Percentiles rank a stretch among this genome's conserved stretches.
Conservation (phyloP, 305 asterid species). For the Petunia hybrid region DNA sequence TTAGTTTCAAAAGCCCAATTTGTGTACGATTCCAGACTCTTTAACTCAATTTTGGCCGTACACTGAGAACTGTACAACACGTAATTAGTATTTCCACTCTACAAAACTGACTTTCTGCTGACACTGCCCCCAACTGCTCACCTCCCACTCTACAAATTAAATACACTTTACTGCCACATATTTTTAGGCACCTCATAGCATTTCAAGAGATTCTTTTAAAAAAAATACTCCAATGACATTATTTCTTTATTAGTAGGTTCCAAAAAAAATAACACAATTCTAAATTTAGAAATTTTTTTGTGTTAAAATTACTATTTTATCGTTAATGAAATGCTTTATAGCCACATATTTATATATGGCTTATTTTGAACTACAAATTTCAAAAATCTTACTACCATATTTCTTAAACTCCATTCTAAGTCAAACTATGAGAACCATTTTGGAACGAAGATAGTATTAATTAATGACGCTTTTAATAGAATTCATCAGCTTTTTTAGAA, state of each 20-base stretch:
- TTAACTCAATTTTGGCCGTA: background rate
- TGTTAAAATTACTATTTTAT: too few species aligned
- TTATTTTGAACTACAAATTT: background rate
- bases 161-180: background rate
- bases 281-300: too few species aligned
- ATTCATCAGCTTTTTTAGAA: too few species aligned
- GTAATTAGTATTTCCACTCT: background rate
- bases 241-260: too few species aligned
- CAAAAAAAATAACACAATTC: too few species aligned
- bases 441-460: too few species aligned
- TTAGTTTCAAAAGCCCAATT: background rate
- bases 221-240: too few species aligned
- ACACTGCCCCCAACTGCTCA: background rate
- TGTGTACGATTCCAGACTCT: background rate
- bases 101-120: background rate
- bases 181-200: background rate
- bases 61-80: slow-evolving; percentile 15
- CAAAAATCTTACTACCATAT: background rate
- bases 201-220: background rate
- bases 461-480: too few species aligned
- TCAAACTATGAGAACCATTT: too few species aligned
- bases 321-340: too few species aligned
- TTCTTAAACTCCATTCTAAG: too few species aligned
- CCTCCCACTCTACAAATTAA: background rate
- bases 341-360: too few species aligned